Base-by-base conservation (phyloP, 2,329 filamentous ascomycete genomes). In the Fusarium scirpi region DNA sequence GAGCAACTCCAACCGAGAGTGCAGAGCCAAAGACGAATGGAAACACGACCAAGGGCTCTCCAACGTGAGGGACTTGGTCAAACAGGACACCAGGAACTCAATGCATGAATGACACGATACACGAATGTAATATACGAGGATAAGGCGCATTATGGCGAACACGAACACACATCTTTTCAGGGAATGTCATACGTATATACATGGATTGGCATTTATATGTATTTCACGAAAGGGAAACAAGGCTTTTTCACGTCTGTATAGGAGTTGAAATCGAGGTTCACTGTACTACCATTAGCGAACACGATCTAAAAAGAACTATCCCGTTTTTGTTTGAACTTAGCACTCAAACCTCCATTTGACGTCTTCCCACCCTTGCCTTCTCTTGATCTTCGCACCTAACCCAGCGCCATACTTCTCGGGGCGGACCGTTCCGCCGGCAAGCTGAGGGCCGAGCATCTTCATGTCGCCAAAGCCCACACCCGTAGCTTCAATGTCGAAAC, bases 401-500 rank as follows among this genome's bases (percentile, higher is more conserved):
- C 72, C 72, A 15, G 51, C 40, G 4, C 73, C 73, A 8, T 65
- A 54, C 40, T 62, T 67, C n/a, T 71, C 51, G 4, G 73, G 74
- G 20, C 70, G 47, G 4, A 67, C 61, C 5, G 70, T 57, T 1
- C 67, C 73, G 22, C 70, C 64, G 2, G 73, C 68, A 20, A 76
- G 54, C 18, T 58, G 40, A 4, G 72, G 63, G 1, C 60, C 58
- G 1, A 61, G 48, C 67, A 65, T 67, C 56, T 74, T 57, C 10
- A 75, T 29, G 5, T 74, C 67, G 0, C 62, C 66, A 18, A 72
- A 74, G 0, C 20, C 49, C 64, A 61, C 71, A 4, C 65, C 68
- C 2, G 69, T 22, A 7, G 73, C 65, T 4, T 67, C 66, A 9
- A 80, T 58, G 3, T 81, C 77, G 40, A 77, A 80, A 3, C 77